Evolutionary conservation across 1,139 yeast species (phyloP).

Genomic region (Blastobotrys persicus): DNA sequence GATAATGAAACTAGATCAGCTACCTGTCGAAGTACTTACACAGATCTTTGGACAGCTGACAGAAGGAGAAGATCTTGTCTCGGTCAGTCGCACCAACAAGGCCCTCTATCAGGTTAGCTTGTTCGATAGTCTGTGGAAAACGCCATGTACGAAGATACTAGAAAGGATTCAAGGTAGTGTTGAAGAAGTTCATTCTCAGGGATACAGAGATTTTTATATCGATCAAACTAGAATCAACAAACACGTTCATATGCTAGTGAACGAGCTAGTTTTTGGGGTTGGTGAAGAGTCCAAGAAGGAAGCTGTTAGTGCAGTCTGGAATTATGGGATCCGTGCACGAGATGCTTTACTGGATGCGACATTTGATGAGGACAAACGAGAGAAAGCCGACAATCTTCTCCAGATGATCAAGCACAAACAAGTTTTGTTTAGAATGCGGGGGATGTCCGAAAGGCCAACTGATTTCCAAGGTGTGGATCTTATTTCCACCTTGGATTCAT

Average conservation of each 20-base stretch:
- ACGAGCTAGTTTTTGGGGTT: background rate
- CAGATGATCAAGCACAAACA: slow-evolving; percentile 13
- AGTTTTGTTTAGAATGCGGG: slow-evolving; percentile 10
- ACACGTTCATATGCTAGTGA: slow-evolving; percentile 8
- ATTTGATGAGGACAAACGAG: background rate
- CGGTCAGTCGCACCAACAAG: slow-evolving; percentile 10
- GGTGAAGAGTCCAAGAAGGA: background rate
- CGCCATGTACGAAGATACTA: slow-evolving; percentile 8
- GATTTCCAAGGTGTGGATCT: slow-evolving; percentile 6
- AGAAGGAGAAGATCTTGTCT: slow-evolving; percentile 10
- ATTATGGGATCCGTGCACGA: slow-evolving; percentile 12
- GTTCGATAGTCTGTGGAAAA: slow-evolving; percentile 16
- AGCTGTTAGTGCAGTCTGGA: slow-evolving; percentile 8
- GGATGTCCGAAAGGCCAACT: slow-evolving; percentile 9
- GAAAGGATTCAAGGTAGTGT: slow-evolving; percentile 13
- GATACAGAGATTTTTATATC: slow-evolving; percentile 9
- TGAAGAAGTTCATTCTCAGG: background rate
- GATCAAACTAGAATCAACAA: slow-evolving; percentile 14
- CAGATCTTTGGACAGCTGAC: slow-evolving; percentile 9
- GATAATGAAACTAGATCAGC: slow-evolving; percentile 15
- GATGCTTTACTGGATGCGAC: slow-evolving; percentile 12
- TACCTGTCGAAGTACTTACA: slow-evolving; percentile 15
- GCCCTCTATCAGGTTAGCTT: slow-evolving; percentile 3
- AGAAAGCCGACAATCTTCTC: slow-evolving; percentile 12
- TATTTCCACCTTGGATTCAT: slow-evolving; percentile 15